phyloP scores from a whole-genome alignment of 192 early-diverging fungal species.

The Pilobolus umbonatus region DNA sequence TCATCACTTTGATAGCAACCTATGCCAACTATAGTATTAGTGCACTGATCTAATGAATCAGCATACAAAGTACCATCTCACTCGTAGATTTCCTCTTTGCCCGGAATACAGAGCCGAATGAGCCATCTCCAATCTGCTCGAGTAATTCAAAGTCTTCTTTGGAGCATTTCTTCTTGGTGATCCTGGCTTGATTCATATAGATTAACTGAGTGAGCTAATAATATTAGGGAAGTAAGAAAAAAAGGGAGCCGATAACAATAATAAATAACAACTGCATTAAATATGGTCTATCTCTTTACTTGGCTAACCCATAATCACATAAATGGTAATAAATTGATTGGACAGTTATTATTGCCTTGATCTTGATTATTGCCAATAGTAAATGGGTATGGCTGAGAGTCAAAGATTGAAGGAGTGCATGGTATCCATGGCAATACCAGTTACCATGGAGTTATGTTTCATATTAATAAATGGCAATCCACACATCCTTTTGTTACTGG shows the following conservation, averaged over 20 bases:
- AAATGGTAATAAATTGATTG: too few relatives aligned
- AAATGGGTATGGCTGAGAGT: too few relatives aligned
- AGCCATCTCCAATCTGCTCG: constrained; percentile 76
- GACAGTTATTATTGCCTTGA: too few relatives aligned
- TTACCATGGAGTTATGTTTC: too few relatives aligned
- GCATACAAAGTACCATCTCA: constrained; percentile 49
- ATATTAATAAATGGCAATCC: too few relatives aligned
- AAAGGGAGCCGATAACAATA: not conserved
- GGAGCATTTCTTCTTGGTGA: constrained; percentile 22
- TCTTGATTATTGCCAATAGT: too few relatives aligned
- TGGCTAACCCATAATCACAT: too few relatives aligned
- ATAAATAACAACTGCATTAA: too few relatives aligned
- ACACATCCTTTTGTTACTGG: too few relatives aligned
- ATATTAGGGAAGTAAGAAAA: not conserved
- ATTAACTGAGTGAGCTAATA: not conserved
- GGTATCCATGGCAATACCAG: too few relatives aligned
- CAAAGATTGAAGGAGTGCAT: too few relatives aligned
- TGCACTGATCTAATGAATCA: not conserved
- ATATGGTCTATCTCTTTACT: too few relatives aligned
- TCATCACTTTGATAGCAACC: constrained; percentile 92
- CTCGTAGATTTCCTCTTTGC: constrained; percentile 60
- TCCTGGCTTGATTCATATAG: constrained; percentile 7
- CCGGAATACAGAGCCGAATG: constrained; percentile 74
- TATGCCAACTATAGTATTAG: constrained; percentile 22
- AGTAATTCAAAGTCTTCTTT: constrained; percentile 59